Base-by-base conservation (phyloP, 495 filamentous ascomycete genomes). In the Aspergillus baeticus region DNA sequence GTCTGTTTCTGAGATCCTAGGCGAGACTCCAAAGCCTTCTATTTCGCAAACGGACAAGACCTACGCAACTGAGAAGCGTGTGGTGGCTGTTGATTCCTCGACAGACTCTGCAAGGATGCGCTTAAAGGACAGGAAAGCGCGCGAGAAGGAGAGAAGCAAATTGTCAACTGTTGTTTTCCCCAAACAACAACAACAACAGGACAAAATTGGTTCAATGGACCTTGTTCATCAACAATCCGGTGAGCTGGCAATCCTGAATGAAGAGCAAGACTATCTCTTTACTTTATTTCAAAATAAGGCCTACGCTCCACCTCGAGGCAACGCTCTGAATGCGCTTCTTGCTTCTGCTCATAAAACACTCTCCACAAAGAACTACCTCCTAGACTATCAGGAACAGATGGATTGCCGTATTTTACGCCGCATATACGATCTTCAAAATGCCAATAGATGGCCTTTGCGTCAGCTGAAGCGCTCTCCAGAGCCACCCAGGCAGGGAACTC, bases 391-490 rank as follows among this genome's bases (percentile, higher is more conserved):
- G 39, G 94, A 98, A 61, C 81, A 85, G 44, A 90, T 92, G 73
- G 89, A 94, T 52, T 89, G 87, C 59, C 87, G 87, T 48, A 87
- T 96, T 10, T 65, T 97, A 11, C 86, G 87, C 18, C 79, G 90
- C 5, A 91, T 98, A 14, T 94, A 96, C 60, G 84, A 91, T 43
- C 78, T 98, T 37, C 94, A 98, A 62, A 87, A 88, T 62, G 84
- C 88, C 14, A 91, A 93, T 60, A 83, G 89, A 56, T 96, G 94
- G 92, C 93, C 92, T 2, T 75, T 98, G 57, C 82, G 92, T 48
- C 95, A 98, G 64, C 81, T 91, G 44, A 84, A 91, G 60, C 85
- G 88, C 45, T 84, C 83, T 26, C 75, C 81, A 3, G 94, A 98
- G 66, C 94, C 95, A 26, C 77, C 77, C 7, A 81, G 91, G 35